Evolutionary conservation across 2,329 filamentous ascomycete species (phyloP).

Genomic region (Verticillium albo-atrum): DNA sequence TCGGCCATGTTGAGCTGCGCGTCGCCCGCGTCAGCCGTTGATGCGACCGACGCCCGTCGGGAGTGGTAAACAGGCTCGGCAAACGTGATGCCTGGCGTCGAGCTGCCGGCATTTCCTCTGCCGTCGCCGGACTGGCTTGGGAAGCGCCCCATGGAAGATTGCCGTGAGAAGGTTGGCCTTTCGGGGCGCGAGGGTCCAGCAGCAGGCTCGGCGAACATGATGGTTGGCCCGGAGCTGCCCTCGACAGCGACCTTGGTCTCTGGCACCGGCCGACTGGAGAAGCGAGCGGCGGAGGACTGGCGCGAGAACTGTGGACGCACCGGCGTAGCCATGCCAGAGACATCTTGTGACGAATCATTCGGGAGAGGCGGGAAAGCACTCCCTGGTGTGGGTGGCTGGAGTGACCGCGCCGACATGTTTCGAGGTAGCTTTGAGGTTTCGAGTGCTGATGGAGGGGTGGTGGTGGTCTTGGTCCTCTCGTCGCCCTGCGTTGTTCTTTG

Average conservation of each 20-base stretch:
- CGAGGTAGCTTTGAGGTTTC: not conserved
- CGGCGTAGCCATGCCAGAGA: slow-evolving; percentile 13
- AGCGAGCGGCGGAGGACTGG: slow-evolving; percentile 53
- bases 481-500: not conserved
- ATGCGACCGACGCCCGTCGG: slow-evolving; percentile 30
- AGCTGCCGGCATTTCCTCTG: slow-evolving; percentile 47
- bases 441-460: not conserved
- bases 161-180: slow-evolving; percentile 32
- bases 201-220: slow-evolving; percentile 64
- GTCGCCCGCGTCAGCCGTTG: slow-evolving; percentile 24
- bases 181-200: slow-evolving; percentile 23
- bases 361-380: not conserved
- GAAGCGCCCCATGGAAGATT: slow-evolving; percentile 52
- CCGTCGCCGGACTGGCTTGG: slow-evolving; percentile 60
- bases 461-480: not conserved
- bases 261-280: slow-evolving; percentile 70
- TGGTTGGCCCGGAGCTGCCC: slow-evolving; percentile 62
- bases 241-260: slow-evolving; percentile 62
- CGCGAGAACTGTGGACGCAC: slow-evolving; percentile 44
- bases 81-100: slow-evolving; percentile 61
- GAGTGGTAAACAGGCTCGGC: slow-evolving; percentile 38
- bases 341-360: not conserved
- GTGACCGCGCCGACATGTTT: not conserved
- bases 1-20: slow-evolving; percentile 38
- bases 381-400: not conserved